Percentiles rank a stretch among this genome's conserved stretches.
Conservation (phyloP, 805 yeast genomes). For the Candida ponderosae region DNA sequence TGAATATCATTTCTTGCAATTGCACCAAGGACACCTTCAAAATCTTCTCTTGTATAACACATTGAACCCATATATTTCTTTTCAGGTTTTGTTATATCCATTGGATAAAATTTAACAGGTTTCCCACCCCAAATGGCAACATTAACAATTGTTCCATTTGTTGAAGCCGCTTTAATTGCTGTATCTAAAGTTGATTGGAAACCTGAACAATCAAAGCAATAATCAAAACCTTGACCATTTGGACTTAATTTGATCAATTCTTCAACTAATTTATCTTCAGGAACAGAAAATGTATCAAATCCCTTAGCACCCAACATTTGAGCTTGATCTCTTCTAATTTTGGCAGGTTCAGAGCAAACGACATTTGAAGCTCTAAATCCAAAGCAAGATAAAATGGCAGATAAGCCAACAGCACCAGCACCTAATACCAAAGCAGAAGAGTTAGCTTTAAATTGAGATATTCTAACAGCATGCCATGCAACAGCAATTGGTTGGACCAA, state of each 20-base stretch:
- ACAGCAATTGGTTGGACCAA: constrained; percentile 52
- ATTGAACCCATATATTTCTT: constrained; percentile 52
- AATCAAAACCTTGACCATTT: constrained; percentile 37
- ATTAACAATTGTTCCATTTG: constrained; percentile 53
- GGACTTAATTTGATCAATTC: constrained; percentile 31
- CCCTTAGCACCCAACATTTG: constrained; percentile 36
- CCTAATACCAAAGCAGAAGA: constrained; percentile 42
- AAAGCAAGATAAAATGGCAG: constrained; percentile 40
- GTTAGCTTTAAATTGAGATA: constrained; percentile 31
- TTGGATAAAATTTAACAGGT: constrained; percentile 42
- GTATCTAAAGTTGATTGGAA: constrained; percentile 44
- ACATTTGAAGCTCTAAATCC: constrained; percentile 36
- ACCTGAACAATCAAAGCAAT: constrained; percentile 49
- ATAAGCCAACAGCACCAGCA: constrained; percentile 48
- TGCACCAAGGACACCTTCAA: constrained; percentile 46
- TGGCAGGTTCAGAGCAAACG: constrained; percentile 44
- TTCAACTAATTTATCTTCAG: constrained; percentile 27
- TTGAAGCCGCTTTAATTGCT: constrained; percentile 39
- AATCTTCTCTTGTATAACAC: constrained; percentile 51
- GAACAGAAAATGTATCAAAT: constrained; percentile 38
- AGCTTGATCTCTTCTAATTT: constrained; percentile 41
- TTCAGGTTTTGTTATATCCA: constrained; percentile 48
- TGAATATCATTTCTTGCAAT: constrained; percentile 38
- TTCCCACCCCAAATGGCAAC: constrained; percentile 59
- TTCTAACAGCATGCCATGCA: constrained; percentile 50